phyloP scores from a whole-genome alignment of 116 monocot genomes.

The Dioscorea cayenensis region DNA sequence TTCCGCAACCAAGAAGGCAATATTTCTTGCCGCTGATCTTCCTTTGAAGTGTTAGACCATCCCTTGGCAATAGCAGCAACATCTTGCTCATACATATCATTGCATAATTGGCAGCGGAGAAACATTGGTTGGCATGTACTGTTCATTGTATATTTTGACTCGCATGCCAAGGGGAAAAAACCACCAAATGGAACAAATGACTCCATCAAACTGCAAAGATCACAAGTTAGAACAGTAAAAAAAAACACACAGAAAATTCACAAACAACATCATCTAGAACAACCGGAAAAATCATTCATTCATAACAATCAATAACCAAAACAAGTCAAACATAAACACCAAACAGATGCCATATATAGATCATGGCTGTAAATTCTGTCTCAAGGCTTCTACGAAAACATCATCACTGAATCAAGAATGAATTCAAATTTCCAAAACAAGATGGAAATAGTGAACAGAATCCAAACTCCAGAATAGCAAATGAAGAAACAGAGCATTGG shows the following conservation, averaged over 20 bases:
- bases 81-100: slow-evolving; percentile 72
- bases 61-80: slow-evolving; percentile 40
- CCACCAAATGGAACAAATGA: slow-evolving; percentile 95
- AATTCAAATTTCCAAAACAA: too few relatives aligned
- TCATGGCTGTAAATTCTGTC: too few relatives aligned
- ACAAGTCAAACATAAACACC: too few relatives aligned
- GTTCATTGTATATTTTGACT: slow-evolving; percentile 23
- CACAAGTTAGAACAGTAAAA: not conserved
- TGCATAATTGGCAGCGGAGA: slow-evolving; percentile 53
- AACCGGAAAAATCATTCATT: too few relatives aligned
- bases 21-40: slow-evolving; percentile 24
- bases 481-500: not conserved
- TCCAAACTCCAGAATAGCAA: not conserved
- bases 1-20: slow-evolving; percentile 51
- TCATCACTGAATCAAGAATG: too few relatives aligned
- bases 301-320: too few relatives aligned
- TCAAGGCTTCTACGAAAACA: too few relatives aligned
- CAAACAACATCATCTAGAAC: too few relatives aligned
- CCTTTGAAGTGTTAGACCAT: slow-evolving; percentile 17
- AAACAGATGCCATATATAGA: too few relatives aligned
- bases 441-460: too few relatives aligned
- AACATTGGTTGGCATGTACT: slow-evolving; percentile 21
- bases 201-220: slow-evolving; percentile 50
- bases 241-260: too few relatives aligned
- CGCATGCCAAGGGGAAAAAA: slow-evolving; percentile 45